phyloP scores from a whole-genome alignment of 2,329 filamentous ascomycete genomes.

The Zasmidium angulare region DNA sequence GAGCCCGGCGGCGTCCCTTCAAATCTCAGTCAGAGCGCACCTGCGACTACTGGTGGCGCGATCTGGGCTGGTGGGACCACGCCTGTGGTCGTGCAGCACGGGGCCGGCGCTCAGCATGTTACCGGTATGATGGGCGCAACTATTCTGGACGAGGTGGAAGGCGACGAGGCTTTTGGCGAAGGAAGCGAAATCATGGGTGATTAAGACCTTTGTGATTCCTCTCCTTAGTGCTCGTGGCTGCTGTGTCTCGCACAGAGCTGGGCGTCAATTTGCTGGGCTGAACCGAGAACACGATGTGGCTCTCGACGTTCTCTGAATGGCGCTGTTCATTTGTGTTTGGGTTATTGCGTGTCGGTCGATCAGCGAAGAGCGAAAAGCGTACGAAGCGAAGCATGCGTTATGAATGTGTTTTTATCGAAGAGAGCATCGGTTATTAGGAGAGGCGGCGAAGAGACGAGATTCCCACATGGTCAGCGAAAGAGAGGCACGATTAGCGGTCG shows the following conservation, averaged over 20 bases:
- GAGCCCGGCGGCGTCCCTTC: constrained; percentile 10
- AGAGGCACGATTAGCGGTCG: too few species aligned
- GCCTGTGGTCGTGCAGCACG: constrained; percentile 5
- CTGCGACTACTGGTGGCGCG: constrained; percentile 28
- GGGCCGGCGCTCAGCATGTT: constrained; percentile 34
- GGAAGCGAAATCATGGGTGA: constrained; percentile 46
- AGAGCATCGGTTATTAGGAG: not conserved
- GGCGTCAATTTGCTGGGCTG: not conserved
- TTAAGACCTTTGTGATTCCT: not conserved
- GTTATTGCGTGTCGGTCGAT: not conserved
- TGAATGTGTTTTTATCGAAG: not conserved
- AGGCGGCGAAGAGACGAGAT: not conserved
- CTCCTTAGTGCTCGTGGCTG: too few species aligned
- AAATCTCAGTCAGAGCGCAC: constrained; percentile 31
- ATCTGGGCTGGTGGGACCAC: constrained; percentile 18
- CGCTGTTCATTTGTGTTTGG: not conserved
- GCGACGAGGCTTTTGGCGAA: constrained; percentile 46
- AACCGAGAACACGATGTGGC: not conserved
- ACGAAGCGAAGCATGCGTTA: not conserved
- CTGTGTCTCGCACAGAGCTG: too few species aligned
- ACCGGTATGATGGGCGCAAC: constrained; percentile 39
- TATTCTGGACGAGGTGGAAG: constrained; percentile 41
- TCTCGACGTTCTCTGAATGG: not conserved
- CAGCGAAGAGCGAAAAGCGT: not conserved
- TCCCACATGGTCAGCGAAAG: not conserved